These are phyloP conservation scores for Larix kaempferi DNA, from an alignment of 75 land plant genomes.

Conservation along the genomic window DNA sequence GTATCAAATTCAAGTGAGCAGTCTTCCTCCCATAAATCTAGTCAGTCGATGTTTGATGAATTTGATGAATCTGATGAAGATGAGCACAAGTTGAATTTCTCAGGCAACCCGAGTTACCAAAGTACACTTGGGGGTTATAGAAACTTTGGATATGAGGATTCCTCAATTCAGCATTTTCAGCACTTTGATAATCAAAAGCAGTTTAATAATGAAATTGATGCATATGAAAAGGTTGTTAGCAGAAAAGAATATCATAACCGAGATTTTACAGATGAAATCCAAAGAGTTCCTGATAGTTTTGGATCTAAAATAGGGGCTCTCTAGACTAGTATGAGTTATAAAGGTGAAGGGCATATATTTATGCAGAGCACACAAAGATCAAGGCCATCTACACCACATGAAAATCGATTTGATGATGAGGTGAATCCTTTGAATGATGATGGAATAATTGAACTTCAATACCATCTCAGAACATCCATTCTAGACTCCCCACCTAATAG, in stretches of 20 bases:
- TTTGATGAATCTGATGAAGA: neutral
- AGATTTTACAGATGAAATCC: neutral
- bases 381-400: neutral
- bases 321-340: too few species aligned
- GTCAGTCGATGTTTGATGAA: neutral
- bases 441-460: neutral
- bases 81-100: neutral
- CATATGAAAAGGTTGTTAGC: neutral
- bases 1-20: slow-evolving; percentile 12
- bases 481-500: neutral
- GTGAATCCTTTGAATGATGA: neutral
- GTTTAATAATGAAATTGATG: neutral
- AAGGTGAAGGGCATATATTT: too few species aligned
- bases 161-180: neutral
- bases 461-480: neutral
- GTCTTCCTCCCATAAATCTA: neutral
- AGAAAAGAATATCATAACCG: neutral
- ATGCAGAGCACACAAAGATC: too few species aligned
- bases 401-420: neutral
- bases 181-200: neutral
- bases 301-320: too few species aligned
- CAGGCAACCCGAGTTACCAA: neutral
- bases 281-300: too few species aligned
- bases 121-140: neutral
- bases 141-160: neutral